Base-by-base conservation (phyloP, 1,284 basidiomycete species). In the Pulveroboletus sp. region DNA sequence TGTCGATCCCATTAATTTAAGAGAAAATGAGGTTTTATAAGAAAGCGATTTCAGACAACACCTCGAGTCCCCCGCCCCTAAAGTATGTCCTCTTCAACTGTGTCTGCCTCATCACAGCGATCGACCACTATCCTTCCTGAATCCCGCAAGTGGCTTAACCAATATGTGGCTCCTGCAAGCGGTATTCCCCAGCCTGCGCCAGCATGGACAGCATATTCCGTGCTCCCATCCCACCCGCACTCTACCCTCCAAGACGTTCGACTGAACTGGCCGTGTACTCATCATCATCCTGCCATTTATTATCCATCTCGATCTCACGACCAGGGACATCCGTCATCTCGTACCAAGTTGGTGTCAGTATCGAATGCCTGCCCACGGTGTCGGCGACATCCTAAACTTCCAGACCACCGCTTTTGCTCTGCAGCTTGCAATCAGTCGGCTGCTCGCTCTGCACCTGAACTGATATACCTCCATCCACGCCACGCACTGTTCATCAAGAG, bases 401-500 rank as follows among this genome's bases (percentile, higher is more conserved):
- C 61, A 4, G 33, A 68, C 15, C 56, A 56, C 20, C 52, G 57
- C 2, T 71, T 68, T 49, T 68, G 65, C 15, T 68, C 66, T 5
- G 14, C 51, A 20, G 15, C 24, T 15, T 71, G 69, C 10, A 8
- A 9, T 28, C 40, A 31, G 18, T 53, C 24, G 4, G 67, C 63
- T 4, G 57, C 63, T 24, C 38, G 35, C 12, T 47, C 31, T 7
- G 68, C 67, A 0, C 69, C 65, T 1, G 43, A 40, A 36, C 29
- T 67, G 18, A 71, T 40, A 20, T 47, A 14, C 26, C 65, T 67
- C 12, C 38, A 40, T 0, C 42, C 42, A 0, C 11, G 46, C 12
- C 67, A 71, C 9, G 50, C 49, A 3, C 3, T 57, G 29, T 64
- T 12, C n/a, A 5, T 49, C 12, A 36, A 36, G 12, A 31, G 66